Evolutionary conservation across 345 rosid genomes (phyloP).

Genomic region (Erucastrum elatum): DNA sequence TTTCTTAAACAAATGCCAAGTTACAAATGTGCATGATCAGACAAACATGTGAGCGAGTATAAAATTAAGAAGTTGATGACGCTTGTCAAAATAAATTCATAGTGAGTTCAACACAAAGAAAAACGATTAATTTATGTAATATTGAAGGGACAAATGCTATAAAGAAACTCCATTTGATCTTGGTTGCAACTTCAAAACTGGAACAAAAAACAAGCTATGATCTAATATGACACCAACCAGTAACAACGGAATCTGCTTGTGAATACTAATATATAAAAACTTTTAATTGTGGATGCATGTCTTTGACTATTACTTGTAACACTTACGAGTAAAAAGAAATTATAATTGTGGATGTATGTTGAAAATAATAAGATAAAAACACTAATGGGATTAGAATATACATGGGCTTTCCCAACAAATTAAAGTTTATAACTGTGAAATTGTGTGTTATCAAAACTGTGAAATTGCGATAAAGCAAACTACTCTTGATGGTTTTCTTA

Average conservation of each 20-base stretch:
- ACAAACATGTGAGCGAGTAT: too few relatives aligned
- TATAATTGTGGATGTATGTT: too few relatives aligned
- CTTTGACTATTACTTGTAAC: neutral
- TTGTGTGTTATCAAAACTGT: too few relatives aligned
- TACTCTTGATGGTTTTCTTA: conserved; percentile 73
- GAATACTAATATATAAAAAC: neutral
- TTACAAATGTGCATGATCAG: neutral
- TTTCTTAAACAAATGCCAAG: neutral
- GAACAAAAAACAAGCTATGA: neutral
- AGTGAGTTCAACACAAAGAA: too few relatives aligned
- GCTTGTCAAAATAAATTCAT: too few relatives aligned
- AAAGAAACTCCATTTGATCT: neutral
- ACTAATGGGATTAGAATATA: too few relatives aligned
- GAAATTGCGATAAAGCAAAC: conserved; percentile 73
- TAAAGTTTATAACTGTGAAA: too few relatives aligned
- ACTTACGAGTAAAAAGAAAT: neutral
- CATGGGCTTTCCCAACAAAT: too few relatives aligned
- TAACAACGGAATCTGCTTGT: neutral
- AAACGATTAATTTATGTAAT: too few relatives aligned
- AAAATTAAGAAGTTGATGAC: too few relatives aligned
- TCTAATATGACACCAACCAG: neutral
- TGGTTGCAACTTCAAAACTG: neutral
- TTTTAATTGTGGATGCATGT: neutral
- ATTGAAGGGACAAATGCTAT: neutral
- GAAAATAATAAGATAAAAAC: too few relatives aligned